Base-by-base conservation (phyloP, 164 flowering plant genomes). In the Magnolia officinalis region DNA sequence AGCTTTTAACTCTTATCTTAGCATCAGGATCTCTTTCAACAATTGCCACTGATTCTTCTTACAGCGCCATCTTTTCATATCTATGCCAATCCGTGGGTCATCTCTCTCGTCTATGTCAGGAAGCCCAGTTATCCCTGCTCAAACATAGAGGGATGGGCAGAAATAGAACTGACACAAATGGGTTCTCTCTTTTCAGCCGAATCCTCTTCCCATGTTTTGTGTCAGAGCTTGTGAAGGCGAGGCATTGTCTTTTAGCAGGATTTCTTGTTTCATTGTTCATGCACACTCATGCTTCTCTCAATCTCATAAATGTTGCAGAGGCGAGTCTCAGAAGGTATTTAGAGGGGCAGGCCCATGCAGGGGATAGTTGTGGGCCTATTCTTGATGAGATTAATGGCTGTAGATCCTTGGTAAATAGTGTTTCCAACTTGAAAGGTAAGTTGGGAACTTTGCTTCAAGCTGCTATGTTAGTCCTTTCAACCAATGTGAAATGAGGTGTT, bases 211-310 rank as follows among this genome's bases (percentile, higher is more conserved):
- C 99, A 0, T 81, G 82, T 77, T 91, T 93, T 72, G 77, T 94
- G 64, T 80, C 93, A 21, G 97, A 92, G 86, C 95, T 94, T 73
- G 93, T 94, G 82, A 88, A 84, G 83, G 86, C 90, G 2, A 89
- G 85, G 74, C 96, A 92, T 81, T 87, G 81, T 52, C 74, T 96
- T 51, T 81, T 93, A 19, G 99, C 98, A 2, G 98, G 96, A 55
- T 84, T 92, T 75, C 78, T 96, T 11, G 89, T 93, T 1, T 87
- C 89, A 6, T 90, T 84, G 74, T 87, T 86, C 58, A 90, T 94
- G 95, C 97, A 91, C 87, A 84, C 90, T 16, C 87, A 89, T 80
- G 73, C 91, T 70, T 84, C 96, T 29, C 81, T 94, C 11, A 81
- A 93, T 75, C 87, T 96, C 63, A 78, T 96, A 45, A 92, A 92